These are phyloP conservation scores for Aspergillus pseudoglaucus DNA, from an alignment of 2,329 filamentous ascomycete species.

Conservation along the genomic window DNA sequence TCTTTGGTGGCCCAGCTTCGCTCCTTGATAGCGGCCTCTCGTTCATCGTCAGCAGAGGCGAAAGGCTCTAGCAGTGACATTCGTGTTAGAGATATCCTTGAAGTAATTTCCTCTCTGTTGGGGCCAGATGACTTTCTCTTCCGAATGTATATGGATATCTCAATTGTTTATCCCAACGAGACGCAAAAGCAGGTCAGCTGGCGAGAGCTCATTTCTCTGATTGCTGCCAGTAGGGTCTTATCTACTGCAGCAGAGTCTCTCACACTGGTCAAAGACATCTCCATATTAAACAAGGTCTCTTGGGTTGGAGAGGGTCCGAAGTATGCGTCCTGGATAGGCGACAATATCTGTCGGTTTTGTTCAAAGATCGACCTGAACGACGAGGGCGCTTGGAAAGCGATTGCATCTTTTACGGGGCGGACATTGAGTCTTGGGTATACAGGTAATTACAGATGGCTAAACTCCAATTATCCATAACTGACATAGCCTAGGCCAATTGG, in stretches of 20 bases:
- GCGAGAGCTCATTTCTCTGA: conserved; percentile 56
- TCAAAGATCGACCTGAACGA: conserved; percentile 35
- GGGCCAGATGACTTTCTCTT: conserved; percentile 36
- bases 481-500: conserved; percentile 31
- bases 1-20: conserved; percentile 66
- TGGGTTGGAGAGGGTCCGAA: conserved; percentile 62
- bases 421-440: conserved; percentile 65
- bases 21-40: conserved; percentile 43
- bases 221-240: conserved; percentile 56
- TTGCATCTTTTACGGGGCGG: conserved; percentile 48
- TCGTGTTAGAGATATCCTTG: conserved; percentile 29
- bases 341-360: conserved; percentile 49
- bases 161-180: conserved; percentile 31
- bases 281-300: conserved; percentile 17
- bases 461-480: conserved; percentile 5
- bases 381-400: conserved; percentile 24
- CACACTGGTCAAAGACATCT: conserved; percentile 27
- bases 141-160: conserved; percentile 42
- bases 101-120: conserved; percentile 37
- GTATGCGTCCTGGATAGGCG: conserved; percentile 67
- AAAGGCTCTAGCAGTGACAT: conserved; percentile 29
- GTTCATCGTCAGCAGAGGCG: conserved; percentile 18
- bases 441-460: conserved; percentile 41
- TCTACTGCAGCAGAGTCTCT: conserved; percentile 52
- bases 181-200: conserved; percentile 50